These are phyloP conservation scores for Leccinum angustisporum DNA, from an alignment of 1,284 basidiomycete species.

Conservation along the genomic window DNA sequence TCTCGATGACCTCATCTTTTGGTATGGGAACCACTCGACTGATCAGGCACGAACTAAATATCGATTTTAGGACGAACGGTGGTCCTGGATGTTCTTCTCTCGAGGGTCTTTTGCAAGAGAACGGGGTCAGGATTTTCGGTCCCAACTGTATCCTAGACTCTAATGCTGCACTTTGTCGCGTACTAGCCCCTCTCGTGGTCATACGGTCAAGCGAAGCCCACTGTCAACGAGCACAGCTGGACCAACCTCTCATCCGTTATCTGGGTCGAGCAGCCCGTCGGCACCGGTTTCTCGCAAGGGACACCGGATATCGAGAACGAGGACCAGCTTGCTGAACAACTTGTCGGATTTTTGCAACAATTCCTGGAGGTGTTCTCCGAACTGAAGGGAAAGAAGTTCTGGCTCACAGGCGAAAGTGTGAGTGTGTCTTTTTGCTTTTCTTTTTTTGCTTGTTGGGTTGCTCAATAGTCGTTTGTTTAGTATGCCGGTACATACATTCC, in stretches of 20 bases:
- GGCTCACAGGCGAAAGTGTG: conserved; percentile 71
- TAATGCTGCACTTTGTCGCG: neutral
- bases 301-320: conserved; percentile 69
- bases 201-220: conserved; percentile 62
- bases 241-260: conserved; percentile 79
- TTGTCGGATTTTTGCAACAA: conserved; percentile 62
- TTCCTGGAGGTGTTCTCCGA: conserved; percentile 73
- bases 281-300: conserved; percentile 80
- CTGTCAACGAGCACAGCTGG: conserved; percentile 74
- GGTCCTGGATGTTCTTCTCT: conserved; percentile 70
- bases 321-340: conserved; percentile 54
- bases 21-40: conserved; percentile 39
- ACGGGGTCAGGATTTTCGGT: conserved; percentile 58
- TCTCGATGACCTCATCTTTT: conserved; percentile 71
- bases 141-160: too few relatives aligned
- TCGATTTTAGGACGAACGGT: conserved; percentile 44
- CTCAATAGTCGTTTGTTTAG: conserved; percentile 29
- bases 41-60: conserved; percentile 4
- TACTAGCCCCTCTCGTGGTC: conserved; percentile 66
- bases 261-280: conserved; percentile 83
- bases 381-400: conserved; percentile 68
- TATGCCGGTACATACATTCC: conserved; percentile 67
- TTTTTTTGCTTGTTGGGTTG: neutral
- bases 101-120: conserved; percentile 75
- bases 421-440: conserved; percentile 26